Evolutionary conservation across 1,139 yeast genomes (phyloP), one percentile per base, ranked within the genome.

Genomic region (Entelexis paramagnoliae): DNA sequence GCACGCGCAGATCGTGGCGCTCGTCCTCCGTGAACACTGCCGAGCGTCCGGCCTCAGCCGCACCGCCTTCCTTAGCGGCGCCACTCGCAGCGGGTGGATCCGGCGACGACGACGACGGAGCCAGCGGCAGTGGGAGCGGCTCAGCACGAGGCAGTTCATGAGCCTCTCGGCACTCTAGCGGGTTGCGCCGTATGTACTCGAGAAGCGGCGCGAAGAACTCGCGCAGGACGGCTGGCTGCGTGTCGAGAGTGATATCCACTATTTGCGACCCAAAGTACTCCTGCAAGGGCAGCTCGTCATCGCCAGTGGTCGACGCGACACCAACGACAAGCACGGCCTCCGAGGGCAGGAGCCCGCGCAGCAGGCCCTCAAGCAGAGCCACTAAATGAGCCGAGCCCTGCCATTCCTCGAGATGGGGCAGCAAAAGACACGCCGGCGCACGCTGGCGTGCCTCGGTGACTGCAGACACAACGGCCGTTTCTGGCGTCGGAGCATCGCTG

Each of bases 361-460:
- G 70, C 54, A 89, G 70, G 5, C 58, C 58, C 10, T 38, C 49
- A 1, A 56, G 42, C n/a, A 57, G 20, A 7, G 42, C 87, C 76
- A 1, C 86, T 80, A 35, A 17, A 13, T 55, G 72, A 72, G 52
- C 75, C 1, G 42, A 40, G 3, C 44, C 52, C 4, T 30, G 34
- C 59, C 59, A 56, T 7, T 55, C 76, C 58, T 88, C 91, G 52
- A 88, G 71, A 63, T 84, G 84, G 1, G 98, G 96, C 52, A 91
- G 78, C 63, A 78, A 84, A 3, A 93, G 69, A 11, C 93, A 82
- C 14, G 95, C 79, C 0, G 98, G 98, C 54, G 84, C 86, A 59
- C 89, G 94, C 62, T 95, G 78, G 60, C 86, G 78, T 3, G 95
- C 95, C 67, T 91, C 99, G 30, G 84, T 74, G 63, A 93, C 82